Conservation (phyloP, 2,329 filamentous ascomycete species). For the Fusarium sp. region DNA sequence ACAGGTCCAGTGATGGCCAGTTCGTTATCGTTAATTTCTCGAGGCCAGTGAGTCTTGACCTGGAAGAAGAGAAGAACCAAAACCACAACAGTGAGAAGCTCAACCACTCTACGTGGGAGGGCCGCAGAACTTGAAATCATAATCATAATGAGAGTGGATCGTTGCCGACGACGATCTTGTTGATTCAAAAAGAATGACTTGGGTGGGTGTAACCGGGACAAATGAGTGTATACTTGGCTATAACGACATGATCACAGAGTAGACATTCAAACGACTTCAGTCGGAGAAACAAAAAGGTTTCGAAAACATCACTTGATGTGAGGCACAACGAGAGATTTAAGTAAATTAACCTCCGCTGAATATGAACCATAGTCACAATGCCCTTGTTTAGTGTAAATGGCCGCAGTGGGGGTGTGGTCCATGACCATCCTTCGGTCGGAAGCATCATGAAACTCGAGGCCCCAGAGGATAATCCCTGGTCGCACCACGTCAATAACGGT, state of each 20-base stretch:
- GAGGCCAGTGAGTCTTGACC: conserved; percentile 28
- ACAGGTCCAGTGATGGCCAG: conserved; percentile 34
- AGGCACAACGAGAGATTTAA: conserved; percentile 42
- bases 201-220: conserved; percentile 39
- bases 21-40: conserved; percentile 13
- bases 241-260: conserved; percentile 39
- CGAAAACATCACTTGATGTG: conserved; percentile 9
- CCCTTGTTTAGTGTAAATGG: conserved; percentile 43
- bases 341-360: conserved; percentile 30
- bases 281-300: neutral
- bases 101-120: conserved; percentile 40
- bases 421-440: conserved; percentile 37
- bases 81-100: conserved; percentile 37
- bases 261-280: conserved; percentile 8
- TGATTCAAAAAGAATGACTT: conserved; percentile 42
- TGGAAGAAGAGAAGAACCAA: conserved; percentile 48
- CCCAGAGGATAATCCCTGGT: conserved; percentile 29
- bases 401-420: conserved; percentile 31
- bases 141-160: conserved; percentile 43
- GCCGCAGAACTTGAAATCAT: conserved; percentile 42
- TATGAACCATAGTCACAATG: conserved; percentile 20
- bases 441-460: conserved; percentile 42
- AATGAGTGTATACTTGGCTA: conserved; percentile 26
- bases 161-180: conserved; percentile 13
- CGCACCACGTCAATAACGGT: conserved; percentile 36